Conservation (phyloP, 2,329 filamentous ascomycete species). For the Colletotrichum cereale region DNA sequence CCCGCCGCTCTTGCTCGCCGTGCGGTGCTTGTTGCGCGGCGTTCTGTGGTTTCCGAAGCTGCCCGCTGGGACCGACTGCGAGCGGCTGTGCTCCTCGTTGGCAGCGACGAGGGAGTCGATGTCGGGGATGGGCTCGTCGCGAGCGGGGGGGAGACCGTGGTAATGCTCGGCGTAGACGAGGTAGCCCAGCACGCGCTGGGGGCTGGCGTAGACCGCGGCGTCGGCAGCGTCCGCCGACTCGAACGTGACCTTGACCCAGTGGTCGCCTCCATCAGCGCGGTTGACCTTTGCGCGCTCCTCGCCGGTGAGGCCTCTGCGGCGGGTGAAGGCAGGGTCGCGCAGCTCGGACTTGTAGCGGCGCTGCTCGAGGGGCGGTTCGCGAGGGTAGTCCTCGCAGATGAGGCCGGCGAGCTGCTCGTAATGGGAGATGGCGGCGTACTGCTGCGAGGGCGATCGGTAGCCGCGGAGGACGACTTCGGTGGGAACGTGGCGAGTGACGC, state of each 20-base stretch:
- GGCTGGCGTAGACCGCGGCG: constrained; percentile 76
- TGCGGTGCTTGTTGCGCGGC: constrained; percentile 45
- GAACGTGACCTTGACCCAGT: constrained; percentile 93
- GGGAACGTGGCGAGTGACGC: constrained; percentile 57
- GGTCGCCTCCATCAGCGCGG: constrained; percentile 82
- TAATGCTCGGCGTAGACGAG: constrained; percentile 80
- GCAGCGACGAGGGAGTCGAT: constrained; percentile 55
- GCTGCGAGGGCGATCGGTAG: constrained; percentile 72
- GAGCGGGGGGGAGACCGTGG: constrained; percentile 71
- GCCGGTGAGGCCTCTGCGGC: constrained; percentile 72
- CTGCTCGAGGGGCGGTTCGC: constrained; percentile 80
- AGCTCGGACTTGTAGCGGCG: constrained; percentile 80
- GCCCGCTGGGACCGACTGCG: constrained; percentile 53
- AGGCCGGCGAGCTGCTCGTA: constrained; percentile 88
- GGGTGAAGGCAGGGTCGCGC: constrained; percentile 78
- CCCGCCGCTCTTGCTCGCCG: constrained; percentile 44
- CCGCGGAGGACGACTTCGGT: constrained; percentile 89
- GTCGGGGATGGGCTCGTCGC: constrained; percentile 73
- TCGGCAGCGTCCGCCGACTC: constrained; percentile 80
- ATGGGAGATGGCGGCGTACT: constrained; percentile 90
- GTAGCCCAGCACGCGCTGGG: constrained; percentile 78
- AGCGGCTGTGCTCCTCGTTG: constrained; percentile 48
- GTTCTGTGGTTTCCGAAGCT: constrained; percentile 41
- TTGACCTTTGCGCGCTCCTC: constrained; percentile 85
- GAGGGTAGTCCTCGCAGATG: constrained; percentile 94